Conservation (phyloP, 345 rosid species). For the Hypericum perforatum region DNA sequence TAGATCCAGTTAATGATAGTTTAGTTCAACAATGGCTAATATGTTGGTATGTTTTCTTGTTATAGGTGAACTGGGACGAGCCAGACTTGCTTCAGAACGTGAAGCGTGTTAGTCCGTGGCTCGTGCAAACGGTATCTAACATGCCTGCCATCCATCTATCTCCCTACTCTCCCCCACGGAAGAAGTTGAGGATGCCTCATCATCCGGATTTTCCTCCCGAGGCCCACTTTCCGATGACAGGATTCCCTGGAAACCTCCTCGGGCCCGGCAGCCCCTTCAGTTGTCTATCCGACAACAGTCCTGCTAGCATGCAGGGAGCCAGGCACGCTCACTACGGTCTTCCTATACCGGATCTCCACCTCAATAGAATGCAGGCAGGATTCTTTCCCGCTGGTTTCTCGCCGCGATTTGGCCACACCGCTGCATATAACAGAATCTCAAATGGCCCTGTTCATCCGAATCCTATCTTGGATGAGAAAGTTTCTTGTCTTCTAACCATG, state of each 20-base stretch:
- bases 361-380: constrained; percentile 21
- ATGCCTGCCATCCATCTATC: neutral
- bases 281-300: constrained; percentile 17
- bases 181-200: neutral
- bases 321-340: constrained; percentile 30
- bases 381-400: constrained; percentile 18
- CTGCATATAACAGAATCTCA: constrained; percentile 21
- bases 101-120: constrained; percentile 8
- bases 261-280: constrained; percentile 17
- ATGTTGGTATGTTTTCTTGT: neutral
- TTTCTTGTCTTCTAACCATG: constrained; percentile 47
- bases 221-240: constrained; percentile 25
- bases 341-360: constrained; percentile 19
- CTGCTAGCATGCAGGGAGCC: constrained; percentile 41
- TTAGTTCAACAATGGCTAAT: too few relatives aligned
- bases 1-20: too few relatives aligned
- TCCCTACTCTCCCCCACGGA: neutral
- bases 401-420: constrained; percentile 8
- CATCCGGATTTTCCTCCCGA: constrained; percentile 29
- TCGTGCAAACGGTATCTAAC: neutral
- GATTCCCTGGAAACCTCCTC: constrained; percentile 19
- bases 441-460: constrained; percentile 23
- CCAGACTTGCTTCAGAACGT: constrained; percentile 8
- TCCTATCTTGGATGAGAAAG: constrained; percentile 20
- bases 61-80: constrained; percentile 5